Evolutionary conservation across 2,329 filamentous ascomycete genomes (phyloP).

Genomic region (Aspergillus sp.): DNA sequence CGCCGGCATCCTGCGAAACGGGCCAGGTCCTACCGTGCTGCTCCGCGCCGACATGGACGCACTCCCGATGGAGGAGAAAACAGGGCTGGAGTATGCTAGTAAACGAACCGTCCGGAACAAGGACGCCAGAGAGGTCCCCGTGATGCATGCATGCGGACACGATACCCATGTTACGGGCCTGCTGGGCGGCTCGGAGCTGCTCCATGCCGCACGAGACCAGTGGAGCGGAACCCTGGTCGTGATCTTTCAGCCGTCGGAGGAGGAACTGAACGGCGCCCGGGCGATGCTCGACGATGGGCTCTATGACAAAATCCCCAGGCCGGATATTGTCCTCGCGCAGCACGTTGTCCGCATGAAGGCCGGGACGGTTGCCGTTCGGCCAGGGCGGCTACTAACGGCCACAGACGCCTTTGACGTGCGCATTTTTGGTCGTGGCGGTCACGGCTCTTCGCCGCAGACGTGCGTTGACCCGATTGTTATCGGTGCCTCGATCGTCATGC

Average conservation of each 20-base stretch:
- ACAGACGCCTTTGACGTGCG: constrained; percentile 40
- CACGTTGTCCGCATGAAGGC: constrained; percentile 51
- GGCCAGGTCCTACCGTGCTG: constrained; percentile 54
- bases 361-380: constrained; percentile 33
- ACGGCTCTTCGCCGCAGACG: constrained; percentile 44
- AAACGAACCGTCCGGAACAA: constrained; percentile 43
- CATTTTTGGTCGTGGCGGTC: constrained; percentile 45
- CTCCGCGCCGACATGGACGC: constrained; percentile 65
- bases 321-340: constrained; percentile 56
- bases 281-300: constrained; percentile 59
- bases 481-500: constrained; percentile 42
- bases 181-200: constrained; percentile 54
- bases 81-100: constrained; percentile 57
- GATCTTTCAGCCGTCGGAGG: constrained; percentile 65
- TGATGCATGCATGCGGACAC: constrained; percentile 71
- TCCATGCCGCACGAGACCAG: constrained; percentile 41
- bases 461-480: constrained; percentile 51
- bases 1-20: constrained; percentile 57
- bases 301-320: constrained; percentile 55
- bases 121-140: constrained; percentile 52
- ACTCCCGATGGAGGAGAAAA: constrained; percentile 58
- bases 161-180: constrained; percentile 64
- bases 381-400: constrained; percentile 35
- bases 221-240: constrained; percentile 63
- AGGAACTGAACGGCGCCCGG: constrained; percentile 58